phyloP scores from a whole-genome alignment of 1,139 yeast species.

The Kodamaea suecica region DNA sequence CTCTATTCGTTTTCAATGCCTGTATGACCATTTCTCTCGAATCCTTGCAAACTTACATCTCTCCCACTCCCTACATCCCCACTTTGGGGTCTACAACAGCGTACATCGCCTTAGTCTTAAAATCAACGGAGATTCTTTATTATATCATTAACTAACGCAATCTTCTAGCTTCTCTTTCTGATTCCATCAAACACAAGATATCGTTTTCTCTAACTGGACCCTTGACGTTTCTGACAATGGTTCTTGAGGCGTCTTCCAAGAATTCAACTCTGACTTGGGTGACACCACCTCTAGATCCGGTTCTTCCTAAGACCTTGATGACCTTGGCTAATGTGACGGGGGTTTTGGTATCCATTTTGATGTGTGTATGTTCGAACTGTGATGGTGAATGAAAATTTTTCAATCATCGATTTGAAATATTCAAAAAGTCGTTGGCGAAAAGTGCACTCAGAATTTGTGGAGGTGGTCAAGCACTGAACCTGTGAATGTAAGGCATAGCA shows the following conservation, averaged over 20 bases:
- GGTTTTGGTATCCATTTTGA: slow-evolving; percentile 67
- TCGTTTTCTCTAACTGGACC: slow-evolving; percentile 99
- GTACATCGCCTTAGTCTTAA: too few species aligned
- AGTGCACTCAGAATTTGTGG: too few species aligned
- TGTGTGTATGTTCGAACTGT: not conserved
- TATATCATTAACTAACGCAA: slow-evolving; percentile 39
- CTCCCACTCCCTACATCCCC: too few species aligned
- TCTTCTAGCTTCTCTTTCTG: slow-evolving; percentile 98
- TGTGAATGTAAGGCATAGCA: too few species aligned
- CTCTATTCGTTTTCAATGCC: too few species aligned
- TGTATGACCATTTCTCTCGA: too few species aligned
- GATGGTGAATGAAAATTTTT: not conserved
- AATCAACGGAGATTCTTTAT: too few species aligned
- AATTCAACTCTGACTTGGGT: slow-evolving; percentile 99
- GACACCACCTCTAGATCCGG: slow-evolving; percentile 99
- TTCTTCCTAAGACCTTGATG: slow-evolving; percentile 98
- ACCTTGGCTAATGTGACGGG: slow-evolving; percentile 99
- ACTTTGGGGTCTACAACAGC: too few species aligned
- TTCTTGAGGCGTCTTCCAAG: slow-evolving; percentile 97
- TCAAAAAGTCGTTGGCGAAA: too few species aligned
- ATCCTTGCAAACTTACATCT: too few species aligned
- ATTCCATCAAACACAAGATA: slow-evolving; percentile 98
- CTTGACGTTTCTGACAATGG: slow-evolving; percentile 99
- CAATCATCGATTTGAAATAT: not conserved
- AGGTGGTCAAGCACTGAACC: too few species aligned